phyloP scores from a whole-genome alignment of 768 basidiomycete species.

The Boletus sp. region DNA sequence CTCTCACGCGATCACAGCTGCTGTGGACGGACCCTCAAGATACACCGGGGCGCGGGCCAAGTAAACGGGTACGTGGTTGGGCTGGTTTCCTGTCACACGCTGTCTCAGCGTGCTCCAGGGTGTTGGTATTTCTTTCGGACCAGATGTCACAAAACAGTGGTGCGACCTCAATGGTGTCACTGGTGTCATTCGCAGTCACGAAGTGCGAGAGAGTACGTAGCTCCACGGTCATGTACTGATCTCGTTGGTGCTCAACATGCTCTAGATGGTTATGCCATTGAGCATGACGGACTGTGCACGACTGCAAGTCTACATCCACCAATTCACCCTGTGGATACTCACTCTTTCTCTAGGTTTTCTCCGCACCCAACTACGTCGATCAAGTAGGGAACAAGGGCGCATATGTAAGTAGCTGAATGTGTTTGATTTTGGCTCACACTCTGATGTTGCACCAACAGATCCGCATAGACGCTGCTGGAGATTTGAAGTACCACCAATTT shows the following conservation, averaged over 20 bases:
- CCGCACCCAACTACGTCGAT: constrained; percentile 94
- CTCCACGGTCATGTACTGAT: neutral
- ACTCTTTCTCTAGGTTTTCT: constrained; percentile 62
- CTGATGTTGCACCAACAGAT: constrained; percentile 45
- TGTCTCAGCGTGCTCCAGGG: constrained; percentile 49
- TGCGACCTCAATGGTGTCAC: constrained; percentile 83
- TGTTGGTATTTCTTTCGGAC: constrained; percentile 94
- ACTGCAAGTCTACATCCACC: constrained; percentile 52
- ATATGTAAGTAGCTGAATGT: constrained; percentile 53
- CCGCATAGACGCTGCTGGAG: constrained; percentile 75
- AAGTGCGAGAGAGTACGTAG: constrained; percentile 81
- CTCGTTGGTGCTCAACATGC: constrained; percentile 2
- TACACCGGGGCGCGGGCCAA: constrained; percentile 84
- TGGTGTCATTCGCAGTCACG: constrained; percentile 91
- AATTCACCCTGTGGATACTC: constrained; percentile 6
- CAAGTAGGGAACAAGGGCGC: constrained; percentile 90
- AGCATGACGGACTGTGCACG: constrained; percentile 92
- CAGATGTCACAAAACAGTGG: constrained; percentile 89
- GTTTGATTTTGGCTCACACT: neutral
- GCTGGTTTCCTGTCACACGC: constrained; percentile 3
- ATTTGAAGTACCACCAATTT: constrained; percentile 74
- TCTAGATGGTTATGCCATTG: constrained; percentile 87
- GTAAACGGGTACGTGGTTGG: constrained; percentile 74
- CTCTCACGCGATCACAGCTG: constrained; percentile 44
- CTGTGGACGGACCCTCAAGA: constrained; percentile 98